A percentile compares a stretch with the other conserved stretches of the same genome.
These are phyloP conservation scores for Orychophragmus violaceus DNA, from an alignment of 345 rosid genomes.

Conservation along the genomic window DNA sequence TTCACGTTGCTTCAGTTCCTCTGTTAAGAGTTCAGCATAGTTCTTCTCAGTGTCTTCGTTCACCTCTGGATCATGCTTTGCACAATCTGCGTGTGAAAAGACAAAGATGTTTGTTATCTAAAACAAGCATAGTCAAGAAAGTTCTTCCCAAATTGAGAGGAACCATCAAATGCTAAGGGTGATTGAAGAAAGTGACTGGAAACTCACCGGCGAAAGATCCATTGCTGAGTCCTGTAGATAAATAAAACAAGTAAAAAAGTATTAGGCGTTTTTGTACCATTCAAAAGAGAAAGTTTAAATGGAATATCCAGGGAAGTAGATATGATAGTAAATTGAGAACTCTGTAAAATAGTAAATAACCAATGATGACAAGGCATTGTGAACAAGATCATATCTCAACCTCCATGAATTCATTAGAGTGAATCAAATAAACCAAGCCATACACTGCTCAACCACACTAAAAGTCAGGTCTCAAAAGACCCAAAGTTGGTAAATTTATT, in stretches of 20 bases:
- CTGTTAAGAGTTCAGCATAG: constrained; percentile 58
- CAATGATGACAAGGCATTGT: neutral
- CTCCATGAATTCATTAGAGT: neutral
- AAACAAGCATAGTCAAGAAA: too few species aligned
- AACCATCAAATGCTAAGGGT: too few species aligned
- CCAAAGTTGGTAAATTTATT: too few species aligned
- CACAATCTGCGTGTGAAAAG: constrained; percentile 75
- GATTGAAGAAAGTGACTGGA: too few species aligned
- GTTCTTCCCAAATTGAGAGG: too few species aligned
- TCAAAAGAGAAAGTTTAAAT: neutral
- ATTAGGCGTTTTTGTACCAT: neutral
- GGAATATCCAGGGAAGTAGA: neutral
- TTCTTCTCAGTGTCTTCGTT: constrained; percentile 79
- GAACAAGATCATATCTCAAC: neutral
- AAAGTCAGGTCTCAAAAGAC: constrained; percentile 3
- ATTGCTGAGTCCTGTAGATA: too few species aligned
- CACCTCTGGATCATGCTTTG: constrained; percentile 75
- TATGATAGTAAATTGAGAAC: too few species aligned
- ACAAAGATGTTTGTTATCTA: too few species aligned
- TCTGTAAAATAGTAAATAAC: too few species aligned
- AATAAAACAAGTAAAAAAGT: neutral
- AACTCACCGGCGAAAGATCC: too few species aligned
- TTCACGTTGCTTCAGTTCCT: too few species aligned
- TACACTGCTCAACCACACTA: neutral
- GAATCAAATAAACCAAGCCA: neutral